Evolutionary conservation across 345 rosid species (phyloP), one percentile per base, ranked within the genome.

Genomic region (Anacardium occidentale): DNA sequence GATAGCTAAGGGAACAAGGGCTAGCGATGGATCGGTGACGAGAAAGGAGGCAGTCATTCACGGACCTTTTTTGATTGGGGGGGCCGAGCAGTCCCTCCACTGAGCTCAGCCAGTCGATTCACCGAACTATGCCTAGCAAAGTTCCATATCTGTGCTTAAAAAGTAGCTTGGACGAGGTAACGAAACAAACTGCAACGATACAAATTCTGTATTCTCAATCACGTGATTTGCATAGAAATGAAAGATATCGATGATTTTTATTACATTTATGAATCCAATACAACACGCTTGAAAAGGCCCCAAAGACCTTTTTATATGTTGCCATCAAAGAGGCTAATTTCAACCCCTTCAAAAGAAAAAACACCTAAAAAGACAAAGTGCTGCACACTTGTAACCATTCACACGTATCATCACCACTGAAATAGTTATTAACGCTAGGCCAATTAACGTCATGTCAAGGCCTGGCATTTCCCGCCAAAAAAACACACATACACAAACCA

Each of bases 401-500:
- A 66, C 82, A 79, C 86, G 76, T 26, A 74, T 66, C 69, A 73
- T 40, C 66, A 68, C 70, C 68, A 60, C 57, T 32, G 63, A 45
- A 26, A 53, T 29, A 66, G 53, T 61, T 26, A 70, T 32, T 11
- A 45, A 52, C 24, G 79, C 70, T 73, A 80, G 76, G 75, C 80
- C 75, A 44, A 50, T 50, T 50, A 50, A 69, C 54, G 65, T 37
- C 67, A 56, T 13, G 62, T 69, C 62, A 68, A 78, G 77, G 83
- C 78, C 85, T 78, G 77, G 71, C 57, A 71, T 61, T 82, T 84
- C 78, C 90, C 82, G 85, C 87, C 87, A 66, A 83, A 84, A 82
- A 77, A 73, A 47, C 82, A 79, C 82, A 72, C 81, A 64, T 67
- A 73, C 81, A 76, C 82, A 78, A 66, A 62, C 72, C 77, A 74